phyloP scores from a whole-genome alignment of 441 rosid genomes.

The Breynia disticha region DNA sequence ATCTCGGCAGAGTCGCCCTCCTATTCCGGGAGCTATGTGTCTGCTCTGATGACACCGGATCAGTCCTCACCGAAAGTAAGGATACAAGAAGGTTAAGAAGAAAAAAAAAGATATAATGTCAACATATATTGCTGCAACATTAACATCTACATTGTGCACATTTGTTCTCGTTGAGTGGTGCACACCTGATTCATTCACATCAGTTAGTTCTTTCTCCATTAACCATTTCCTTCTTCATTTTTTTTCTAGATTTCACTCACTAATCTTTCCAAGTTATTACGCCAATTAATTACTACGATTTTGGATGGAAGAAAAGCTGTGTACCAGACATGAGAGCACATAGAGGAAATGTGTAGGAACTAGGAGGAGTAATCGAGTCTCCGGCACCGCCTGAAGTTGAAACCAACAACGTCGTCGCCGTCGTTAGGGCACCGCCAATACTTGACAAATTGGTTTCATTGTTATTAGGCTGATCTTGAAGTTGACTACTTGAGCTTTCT shows the following conservation, averaged over 20 bases:
- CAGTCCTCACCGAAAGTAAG: no score
- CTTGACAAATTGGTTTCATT: conserved; percentile 21
- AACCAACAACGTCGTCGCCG: conserved; percentile 21
- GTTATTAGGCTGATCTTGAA: conserved; percentile 27
- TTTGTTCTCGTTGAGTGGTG: no score
- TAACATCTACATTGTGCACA: no score
- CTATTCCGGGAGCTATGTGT: no score
- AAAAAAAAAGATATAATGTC: no score
- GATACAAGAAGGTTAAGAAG: no score
- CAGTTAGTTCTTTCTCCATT: neutral
- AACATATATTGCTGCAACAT: no score
- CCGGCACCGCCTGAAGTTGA: conserved; percentile 20
- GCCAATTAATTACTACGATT: conserved; percentile 25
- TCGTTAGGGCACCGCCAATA: conserved; percentile 19
- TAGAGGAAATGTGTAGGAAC: conserved; percentile 43
- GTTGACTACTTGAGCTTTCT: conserved; percentile 16
- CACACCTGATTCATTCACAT: no score
- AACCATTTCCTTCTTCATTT: neutral
- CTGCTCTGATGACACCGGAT: no score
- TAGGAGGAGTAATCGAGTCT: conserved; percentile 32
- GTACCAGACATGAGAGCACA: conserved; percentile 67
- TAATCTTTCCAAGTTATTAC: no score
- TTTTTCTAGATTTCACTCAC: neutral
- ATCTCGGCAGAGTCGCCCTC: no score
- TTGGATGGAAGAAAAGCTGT: conserved; percentile 61